Conservation (phyloP, 352 stramenopile species). For the Pythium aristosporum region DNA sequence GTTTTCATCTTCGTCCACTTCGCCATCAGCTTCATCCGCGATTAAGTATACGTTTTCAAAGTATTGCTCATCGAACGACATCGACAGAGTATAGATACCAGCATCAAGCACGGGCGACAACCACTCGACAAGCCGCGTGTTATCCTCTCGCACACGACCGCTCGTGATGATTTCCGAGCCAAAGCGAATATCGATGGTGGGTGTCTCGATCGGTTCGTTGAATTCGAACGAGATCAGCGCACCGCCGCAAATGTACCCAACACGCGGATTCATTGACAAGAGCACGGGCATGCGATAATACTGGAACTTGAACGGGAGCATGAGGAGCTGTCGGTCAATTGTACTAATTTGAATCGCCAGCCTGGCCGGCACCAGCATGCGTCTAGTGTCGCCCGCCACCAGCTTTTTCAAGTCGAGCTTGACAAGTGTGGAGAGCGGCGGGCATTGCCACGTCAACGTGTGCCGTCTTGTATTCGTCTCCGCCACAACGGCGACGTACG, state of each 20-base stretch:
- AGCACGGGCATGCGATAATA: slow-evolving; percentile 56
- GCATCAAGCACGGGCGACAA: slow-evolving; percentile 51
- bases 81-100: slow-evolving; percentile 41
- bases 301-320: slow-evolving; percentile 52
- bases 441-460: slow-evolving; percentile 48
- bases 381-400: not conserved
- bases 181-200: slow-evolving; percentile 66
- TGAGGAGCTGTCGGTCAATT: slow-evolving; percentile 45
- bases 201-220: slow-evolving; percentile 46
- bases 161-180: slow-evolving; percentile 26
- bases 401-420: not conserved
- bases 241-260: slow-evolving; percentile 64
- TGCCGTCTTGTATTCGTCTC: slow-evolving; percentile 48
- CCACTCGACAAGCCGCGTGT: slow-evolving; percentile 56
- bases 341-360: slow-evolving; percentile 61
- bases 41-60: slow-evolving; percentile 34
- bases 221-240: slow-evolving; percentile 72
- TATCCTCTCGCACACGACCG: slow-evolving; percentile 27
- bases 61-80: slow-evolving; percentile 74
- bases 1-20: not conserved
- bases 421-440: slow-evolving; percentile 31
- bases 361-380: slow-evolving; percentile 46
- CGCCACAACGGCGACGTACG: slow-evolving; percentile 25
- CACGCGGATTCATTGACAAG: slow-evolving; percentile 45
- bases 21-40: not conserved